Percentiles rank a stretch among this genome's conserved stretches.
Evolutionary conservation across 306 rosid genomes (phyloP).

Genomic region (Gleditsia sinensis): DNA sequence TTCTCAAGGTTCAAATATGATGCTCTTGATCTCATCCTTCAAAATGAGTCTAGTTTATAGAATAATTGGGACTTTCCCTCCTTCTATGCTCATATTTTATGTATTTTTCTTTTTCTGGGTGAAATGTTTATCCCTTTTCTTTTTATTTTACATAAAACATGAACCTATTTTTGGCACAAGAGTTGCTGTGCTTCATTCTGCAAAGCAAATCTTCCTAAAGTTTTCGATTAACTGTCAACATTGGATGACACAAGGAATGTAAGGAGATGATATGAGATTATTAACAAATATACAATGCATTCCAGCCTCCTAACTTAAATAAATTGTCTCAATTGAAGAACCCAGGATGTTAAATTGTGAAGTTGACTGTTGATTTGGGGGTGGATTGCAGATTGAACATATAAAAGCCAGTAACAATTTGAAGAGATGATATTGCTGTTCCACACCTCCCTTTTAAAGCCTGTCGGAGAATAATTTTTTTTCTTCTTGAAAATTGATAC

Average conservation of each 20-base stretch:
- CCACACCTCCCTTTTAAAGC: not conserved
- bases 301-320: not conserved
- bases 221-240: not conserved
- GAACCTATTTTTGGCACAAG: not conserved
- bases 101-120: not conserved
- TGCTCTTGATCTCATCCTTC: not conserved
- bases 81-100: not conserved
- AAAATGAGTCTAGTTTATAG: not conserved
- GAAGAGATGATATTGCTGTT: not conserved
- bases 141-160: not conserved
- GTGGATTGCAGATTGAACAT: not conserved
- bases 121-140: not conserved
- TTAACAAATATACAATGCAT: slow-evolving; percentile 15
- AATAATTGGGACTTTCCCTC: not conserved
- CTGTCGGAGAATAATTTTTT: not conserved
- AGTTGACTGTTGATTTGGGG: slow-evolving; percentile 2
- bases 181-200: not conserved
- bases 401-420: not conserved
- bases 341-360: slow-evolving; percentile 5
- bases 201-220: slow-evolving; percentile 1
- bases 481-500: not conserved
- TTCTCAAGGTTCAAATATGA: slow-evolving; percentile 16
- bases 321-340: slow-evolving; percentile 1
- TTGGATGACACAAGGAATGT: not conserved
- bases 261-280: not conserved